Percentiles rank a stretch among this genome's conserved stretches.
Evolutionary conservation across 148 eudicot species (phyloP).

Genomic region (Amaranthus palmeri): DNA sequence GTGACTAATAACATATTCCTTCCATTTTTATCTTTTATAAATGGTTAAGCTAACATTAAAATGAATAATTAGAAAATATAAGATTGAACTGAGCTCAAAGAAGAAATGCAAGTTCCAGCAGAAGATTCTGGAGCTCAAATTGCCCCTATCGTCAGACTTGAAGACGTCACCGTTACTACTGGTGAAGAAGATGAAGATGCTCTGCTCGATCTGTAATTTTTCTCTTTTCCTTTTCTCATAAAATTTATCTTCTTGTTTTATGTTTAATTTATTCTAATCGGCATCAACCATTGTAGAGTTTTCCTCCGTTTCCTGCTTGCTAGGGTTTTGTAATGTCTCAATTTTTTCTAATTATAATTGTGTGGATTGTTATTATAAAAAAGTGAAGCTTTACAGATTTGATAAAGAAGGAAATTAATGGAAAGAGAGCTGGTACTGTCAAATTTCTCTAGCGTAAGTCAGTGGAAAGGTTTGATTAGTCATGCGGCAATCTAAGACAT

Average conservation of each 20-base stretch:
- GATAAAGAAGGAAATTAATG: slow-evolving; percentile 93
- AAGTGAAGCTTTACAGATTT: slow-evolving; percentile 78
- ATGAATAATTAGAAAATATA: no score
- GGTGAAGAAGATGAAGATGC: slow-evolving; percentile 79
- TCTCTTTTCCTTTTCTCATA: neutral
- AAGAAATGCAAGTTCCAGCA: slow-evolving; percentile 36
- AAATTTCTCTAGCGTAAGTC: slow-evolving; percentile 78
- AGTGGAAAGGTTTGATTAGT: slow-evolving; percentile 71
- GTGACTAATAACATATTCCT: no score
- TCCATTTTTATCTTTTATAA: no score
- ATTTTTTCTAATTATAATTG: neutral
- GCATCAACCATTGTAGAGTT: no score
- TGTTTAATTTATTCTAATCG: neutral
- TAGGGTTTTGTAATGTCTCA: neutral
- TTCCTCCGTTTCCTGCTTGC: neutral
- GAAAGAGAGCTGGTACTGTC: slow-evolving; percentile 90
- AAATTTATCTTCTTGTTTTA: neutral
- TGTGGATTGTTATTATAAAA: slow-evolving; percentile 26
- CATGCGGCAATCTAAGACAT: slow-evolving; percentile 87
- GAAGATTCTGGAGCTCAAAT: slow-evolving; percentile 82
- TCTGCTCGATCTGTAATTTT: slow-evolving; percentile 59
- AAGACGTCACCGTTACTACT: slow-evolving; percentile 66
- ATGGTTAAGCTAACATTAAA: no score
- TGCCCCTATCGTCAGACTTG: slow-evolving; percentile 69
- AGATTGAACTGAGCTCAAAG: slow-evolving; percentile 29